Evolutionary conservation across 2,329 filamentous ascomycete genomes (phyloP).

Genomic region (Beauveria bassiana): DNA sequence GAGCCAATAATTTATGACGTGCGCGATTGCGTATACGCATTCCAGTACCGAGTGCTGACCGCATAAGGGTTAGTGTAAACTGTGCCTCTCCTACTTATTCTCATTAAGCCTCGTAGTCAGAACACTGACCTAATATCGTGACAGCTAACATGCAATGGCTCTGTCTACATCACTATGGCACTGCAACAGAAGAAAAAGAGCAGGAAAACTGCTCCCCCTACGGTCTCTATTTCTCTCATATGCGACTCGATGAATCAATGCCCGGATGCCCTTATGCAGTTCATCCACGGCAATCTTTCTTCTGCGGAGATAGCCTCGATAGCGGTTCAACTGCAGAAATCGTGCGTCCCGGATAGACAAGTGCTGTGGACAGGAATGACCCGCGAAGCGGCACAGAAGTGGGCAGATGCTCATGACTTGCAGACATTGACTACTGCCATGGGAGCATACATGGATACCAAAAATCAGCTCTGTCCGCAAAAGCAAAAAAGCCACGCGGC

Average conservation of each 20-base stretch:
- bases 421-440: slow-evolving; percentile 16
- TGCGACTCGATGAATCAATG: not conserved
- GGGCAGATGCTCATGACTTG: slow-evolving; percentile 13
- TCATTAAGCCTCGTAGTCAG: too few species aligned
- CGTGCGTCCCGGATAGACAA: slow-evolving; percentile 1
- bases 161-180: too few species aligned
- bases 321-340: not conserved
- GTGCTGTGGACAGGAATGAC: slow-evolving; percentile 17
- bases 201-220: too few species aligned
- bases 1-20: too few species aligned
- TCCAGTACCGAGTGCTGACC: too few species aligned
- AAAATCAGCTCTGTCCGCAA: not conserved
- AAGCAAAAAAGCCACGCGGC: not conserved
- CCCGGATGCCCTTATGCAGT: not conserved
- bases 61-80: not conserved
- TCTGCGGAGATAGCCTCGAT: not conserved
- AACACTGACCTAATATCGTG: too few species aligned
- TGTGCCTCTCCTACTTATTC: too few species aligned
- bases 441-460: slow-evolving; percentile 12
- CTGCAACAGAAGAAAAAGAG: too few species aligned
- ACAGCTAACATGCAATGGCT: too few species aligned
- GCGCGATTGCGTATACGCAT: too few species aligned
- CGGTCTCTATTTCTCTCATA: not conserved
- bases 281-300: not conserved
- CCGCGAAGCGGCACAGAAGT: slow-evolving; percentile 11